A percentile compares a stretch with the other conserved stretches of the same genome.
phyloP scores from a whole-genome alignment of 192 early-diverging fungal species.

The Allomyces macrogynus region DNA sequence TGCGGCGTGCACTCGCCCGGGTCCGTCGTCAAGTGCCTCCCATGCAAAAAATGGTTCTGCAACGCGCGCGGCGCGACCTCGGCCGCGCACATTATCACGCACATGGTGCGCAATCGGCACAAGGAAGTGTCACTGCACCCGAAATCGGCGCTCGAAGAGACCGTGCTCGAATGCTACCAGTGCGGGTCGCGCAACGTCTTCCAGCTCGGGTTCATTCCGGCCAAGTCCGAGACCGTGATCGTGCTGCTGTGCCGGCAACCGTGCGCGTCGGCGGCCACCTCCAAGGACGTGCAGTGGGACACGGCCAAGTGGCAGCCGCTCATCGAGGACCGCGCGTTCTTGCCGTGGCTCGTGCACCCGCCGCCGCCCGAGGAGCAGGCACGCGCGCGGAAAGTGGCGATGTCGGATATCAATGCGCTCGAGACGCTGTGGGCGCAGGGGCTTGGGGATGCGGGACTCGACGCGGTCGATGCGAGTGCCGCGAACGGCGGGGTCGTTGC shows the following conservation, averaged over 20 bases:
- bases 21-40: constrained; percentile 79
- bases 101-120: constrained; percentile 80
- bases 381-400: constrained; percentile 60
- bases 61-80: constrained; percentile 74
- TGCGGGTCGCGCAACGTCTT: constrained; percentile 90
- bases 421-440: constrained; percentile 83
- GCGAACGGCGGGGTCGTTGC: constrained; percentile 20
- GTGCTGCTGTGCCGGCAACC: constrained; percentile 87
- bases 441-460: constrained; percentile 41
- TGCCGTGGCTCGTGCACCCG: constrained; percentile 84
- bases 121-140: constrained; percentile 87
- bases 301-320: constrained; percentile 88
- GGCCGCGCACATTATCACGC: constrained; percentile 88
- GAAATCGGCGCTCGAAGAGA: constrained; percentile 81
- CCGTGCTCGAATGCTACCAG: constrained; percentile 90
- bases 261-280: constrained; percentile 68
- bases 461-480: constrained; percentile 53
- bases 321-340: constrained; percentile 81
- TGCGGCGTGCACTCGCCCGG: constrained; percentile 78
- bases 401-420: constrained; percentile 61
- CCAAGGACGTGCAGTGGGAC: constrained; percentile 92
- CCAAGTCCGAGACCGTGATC: constrained; percentile 93
- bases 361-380: constrained; percentile 69
- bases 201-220: constrained; percentile 92
- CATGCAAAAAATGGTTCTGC: constrained; percentile 91